Evolutionary conservation across 768 basidiomycete genomes (phyloP).

Genomic region (Boletus insuetus): DNA sequence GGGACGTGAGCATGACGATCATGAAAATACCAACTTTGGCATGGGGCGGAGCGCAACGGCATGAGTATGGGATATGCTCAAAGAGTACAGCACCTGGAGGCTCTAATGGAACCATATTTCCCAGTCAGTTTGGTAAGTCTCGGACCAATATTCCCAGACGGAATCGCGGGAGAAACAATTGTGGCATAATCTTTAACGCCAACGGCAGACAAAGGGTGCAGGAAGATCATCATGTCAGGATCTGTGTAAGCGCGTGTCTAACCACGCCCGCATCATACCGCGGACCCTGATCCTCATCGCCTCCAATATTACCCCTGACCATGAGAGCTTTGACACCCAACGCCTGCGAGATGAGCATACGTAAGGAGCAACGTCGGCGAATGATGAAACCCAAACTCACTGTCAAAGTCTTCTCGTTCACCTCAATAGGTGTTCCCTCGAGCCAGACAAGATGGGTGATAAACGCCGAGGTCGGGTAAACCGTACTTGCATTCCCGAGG

Average conservation of each 20-base stretch:
- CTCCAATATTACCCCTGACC: slow-evolving; percentile 34
- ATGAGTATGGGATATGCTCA: not conserved
- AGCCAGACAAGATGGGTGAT: slow-evolving; percentile 84
- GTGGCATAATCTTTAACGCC: not conserved
- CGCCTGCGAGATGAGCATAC: slow-evolving; percentile 33
- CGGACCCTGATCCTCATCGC: slow-evolving; percentile 24
- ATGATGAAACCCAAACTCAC: slow-evolving; percentile 40
- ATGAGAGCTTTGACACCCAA: slow-evolving; percentile 61
- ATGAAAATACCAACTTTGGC: not conserved
- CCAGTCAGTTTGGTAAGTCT: not conserved
- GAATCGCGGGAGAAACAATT: slow-evolving; percentile 7
- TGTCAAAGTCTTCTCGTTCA: slow-evolving; percentile 59
- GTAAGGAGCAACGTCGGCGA: not conserved
- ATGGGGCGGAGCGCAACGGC: not conserved
- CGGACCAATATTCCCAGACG: not conserved
- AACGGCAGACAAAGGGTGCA: not conserved
- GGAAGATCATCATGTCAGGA: slow-evolving; percentile 16
- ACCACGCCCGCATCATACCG: slow-evolving; percentile 49
- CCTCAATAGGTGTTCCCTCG: slow-evolving; percentile 54
- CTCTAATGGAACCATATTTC: not conserved
- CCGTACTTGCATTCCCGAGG: slow-evolving; percentile 55
- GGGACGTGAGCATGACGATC: not conserved
- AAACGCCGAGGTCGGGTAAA: slow-evolving; percentile 75
- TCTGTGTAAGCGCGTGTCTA: slow-evolving; percentile 39
- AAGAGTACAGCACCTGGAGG: not conserved